These are phyloP conservation scores for Colletotrichum costaricense DNA, from an alignment of 2,329 filamentous ascomycete genomes.

Conservation along the genomic window DNA sequence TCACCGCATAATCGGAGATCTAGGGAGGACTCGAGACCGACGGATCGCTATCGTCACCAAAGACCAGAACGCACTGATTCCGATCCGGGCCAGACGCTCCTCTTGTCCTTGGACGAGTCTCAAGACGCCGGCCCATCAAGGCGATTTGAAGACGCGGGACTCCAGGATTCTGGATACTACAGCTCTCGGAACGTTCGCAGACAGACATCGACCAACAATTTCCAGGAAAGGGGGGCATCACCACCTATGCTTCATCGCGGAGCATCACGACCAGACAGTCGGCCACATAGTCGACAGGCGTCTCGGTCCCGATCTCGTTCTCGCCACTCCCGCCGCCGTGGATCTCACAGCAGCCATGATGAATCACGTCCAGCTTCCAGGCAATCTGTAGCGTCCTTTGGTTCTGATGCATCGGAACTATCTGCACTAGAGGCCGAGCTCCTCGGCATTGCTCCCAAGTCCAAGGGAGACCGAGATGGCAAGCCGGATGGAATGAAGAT, in stretches of 20 bases:
- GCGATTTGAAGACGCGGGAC: neutral
- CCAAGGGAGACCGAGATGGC: constrained; percentile 41
- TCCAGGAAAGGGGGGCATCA: neutral
- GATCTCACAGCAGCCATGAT: constrained; percentile 23
- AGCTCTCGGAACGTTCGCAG: constrained; percentile 10
- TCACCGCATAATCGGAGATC: constrained; percentile 10
- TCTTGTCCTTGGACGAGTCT: neutral
- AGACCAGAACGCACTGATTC: constrained; percentile 8
- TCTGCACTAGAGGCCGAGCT: constrained; percentile 53
- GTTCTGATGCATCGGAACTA: constrained; percentile 45
- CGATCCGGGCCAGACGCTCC: neutral
- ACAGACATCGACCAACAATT: constrained; percentile 8
- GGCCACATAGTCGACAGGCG: constrained; percentile 3
- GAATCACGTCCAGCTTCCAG: constrained; percentile 32
- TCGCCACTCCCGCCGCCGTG: constrained; percentile 9
- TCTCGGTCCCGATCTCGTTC: constrained; percentile 4
- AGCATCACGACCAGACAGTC: constrained; percentile 15
- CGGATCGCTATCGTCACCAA: constrained; percentile 20
- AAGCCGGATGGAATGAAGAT: constrained; percentile 41
- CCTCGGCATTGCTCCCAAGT: constrained; percentile 46
- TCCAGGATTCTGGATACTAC: constrained; percentile 6
- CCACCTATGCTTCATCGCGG: constrained; percentile 1
- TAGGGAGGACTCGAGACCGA: constrained; percentile 12
- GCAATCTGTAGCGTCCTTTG: constrained; percentile 22
- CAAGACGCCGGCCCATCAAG: constrained; percentile 1